Conservation (phyloP, 768 basidiomycete genomes). For the Multifurca ochricompacta region DNA sequence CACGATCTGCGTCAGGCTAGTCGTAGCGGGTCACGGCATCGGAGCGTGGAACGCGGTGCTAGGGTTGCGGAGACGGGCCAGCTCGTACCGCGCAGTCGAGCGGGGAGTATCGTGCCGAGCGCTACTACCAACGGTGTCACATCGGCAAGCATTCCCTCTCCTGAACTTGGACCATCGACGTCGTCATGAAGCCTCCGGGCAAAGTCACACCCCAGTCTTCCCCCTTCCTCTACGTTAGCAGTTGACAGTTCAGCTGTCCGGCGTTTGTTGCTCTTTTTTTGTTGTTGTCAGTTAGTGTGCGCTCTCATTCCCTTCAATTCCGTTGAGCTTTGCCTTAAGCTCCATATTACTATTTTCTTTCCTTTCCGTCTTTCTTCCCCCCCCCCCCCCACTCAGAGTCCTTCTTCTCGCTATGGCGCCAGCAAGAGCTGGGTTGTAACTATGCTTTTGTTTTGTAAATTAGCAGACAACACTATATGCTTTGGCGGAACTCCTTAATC, state of each 20-base stretch:
- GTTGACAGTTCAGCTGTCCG: too few species aligned
- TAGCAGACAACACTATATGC: conserved; percentile 11
- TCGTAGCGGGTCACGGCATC: conserved; percentile 42
- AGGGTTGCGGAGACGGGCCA: conserved; percentile 64
- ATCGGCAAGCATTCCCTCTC: neutral
- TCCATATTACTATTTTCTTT: neutral
- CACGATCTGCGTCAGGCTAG: conserved; percentile 27
- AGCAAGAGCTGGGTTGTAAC: neutral
- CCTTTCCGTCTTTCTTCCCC: neutral
- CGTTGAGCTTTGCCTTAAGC: too few species aligned
- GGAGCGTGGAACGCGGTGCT: conserved; percentile 54
- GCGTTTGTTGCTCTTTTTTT: neutral
- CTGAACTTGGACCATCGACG: conserved; percentile 6
- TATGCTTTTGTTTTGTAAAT: conserved; percentile 11
- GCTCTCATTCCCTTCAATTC: too few species aligned
- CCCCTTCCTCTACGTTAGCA: too few species aligned
- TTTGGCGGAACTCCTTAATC: neutral
- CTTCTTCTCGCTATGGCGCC: neutral
- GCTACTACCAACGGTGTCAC: neutral
- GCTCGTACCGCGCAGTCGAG: conserved; percentile 33
- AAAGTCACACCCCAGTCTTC: neutral
- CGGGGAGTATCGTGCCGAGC: conserved; percentile 15
- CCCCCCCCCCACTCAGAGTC: neutral
- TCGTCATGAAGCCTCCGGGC: neutral
- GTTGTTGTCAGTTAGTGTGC: neutral